A percentile compares a stretch with the other conserved stretches of the same genome.
Evolutionary conservation across 257 asterid species (phyloP).

Genomic region (Solanum boliviense): DNA sequence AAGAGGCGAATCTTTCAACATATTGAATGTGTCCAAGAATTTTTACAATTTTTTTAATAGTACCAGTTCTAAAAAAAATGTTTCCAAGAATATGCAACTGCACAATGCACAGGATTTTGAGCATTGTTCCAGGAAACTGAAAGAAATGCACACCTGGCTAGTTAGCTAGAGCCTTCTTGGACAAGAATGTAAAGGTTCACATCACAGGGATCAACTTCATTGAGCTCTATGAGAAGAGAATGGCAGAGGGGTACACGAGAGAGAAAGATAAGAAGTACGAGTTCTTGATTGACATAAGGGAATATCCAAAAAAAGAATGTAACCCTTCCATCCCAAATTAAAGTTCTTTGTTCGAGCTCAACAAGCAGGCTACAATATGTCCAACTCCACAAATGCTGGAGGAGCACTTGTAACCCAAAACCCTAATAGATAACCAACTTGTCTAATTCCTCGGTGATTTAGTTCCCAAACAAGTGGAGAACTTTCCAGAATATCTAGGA

Average conservation of each 20-base stretch:
- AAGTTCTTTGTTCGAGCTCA: background rate
- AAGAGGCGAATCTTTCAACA: background rate
- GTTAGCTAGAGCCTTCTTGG: background rate
- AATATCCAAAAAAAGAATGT: background rate
- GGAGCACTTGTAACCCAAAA: background rate
- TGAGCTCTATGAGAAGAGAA: background rate
- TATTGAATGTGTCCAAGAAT: background rate
- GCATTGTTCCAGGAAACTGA: background rate
- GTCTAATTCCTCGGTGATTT: background rate
- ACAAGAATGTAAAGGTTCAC: background rate
- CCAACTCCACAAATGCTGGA: background rate
- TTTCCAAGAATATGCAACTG: background rate
- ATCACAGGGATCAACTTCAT: background rate
- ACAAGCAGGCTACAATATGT: background rate
- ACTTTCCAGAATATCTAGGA: background rate
- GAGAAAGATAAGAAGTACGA: background rate
- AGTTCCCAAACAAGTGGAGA: background rate
- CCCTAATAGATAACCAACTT: background rate
- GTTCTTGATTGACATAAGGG: background rate
- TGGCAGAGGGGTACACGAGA: background rate
- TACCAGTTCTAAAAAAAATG: background rate
- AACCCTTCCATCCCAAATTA: background rate
- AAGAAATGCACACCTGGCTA: background rate
- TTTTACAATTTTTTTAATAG: background rate
- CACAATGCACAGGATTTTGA: background rate